These are phyloP conservation scores for Biancaea sappan DNA, from an alignment of 306 rosid species.

Conservation along the genomic window DNA sequence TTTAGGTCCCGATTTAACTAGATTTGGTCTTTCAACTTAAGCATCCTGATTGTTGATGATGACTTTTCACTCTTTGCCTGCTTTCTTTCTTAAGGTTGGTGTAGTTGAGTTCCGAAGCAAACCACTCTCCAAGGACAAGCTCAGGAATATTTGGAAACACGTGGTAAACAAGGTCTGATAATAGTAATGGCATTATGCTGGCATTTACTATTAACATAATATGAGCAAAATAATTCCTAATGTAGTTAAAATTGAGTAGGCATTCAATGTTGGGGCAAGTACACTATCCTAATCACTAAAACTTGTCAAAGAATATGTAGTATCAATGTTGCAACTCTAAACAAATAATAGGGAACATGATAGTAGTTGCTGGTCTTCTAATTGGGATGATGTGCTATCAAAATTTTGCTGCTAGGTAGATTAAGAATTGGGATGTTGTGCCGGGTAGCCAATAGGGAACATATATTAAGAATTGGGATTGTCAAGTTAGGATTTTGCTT, in stretches of 20 bases:
- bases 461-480: no score
- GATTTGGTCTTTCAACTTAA: background rate
- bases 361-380: no score
- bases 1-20: constrained; percentile 1
- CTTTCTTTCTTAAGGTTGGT: constrained; percentile 65
- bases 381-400: no score
- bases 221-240: constrained; percentile 40
- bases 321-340: constrained; percentile 58
- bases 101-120: constrained; percentile 87
- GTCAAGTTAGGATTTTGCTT: no score
- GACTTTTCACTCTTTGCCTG: constrained; percentile 18
- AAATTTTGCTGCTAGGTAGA: no score
- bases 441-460: no score
- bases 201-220: constrained; percentile 13
- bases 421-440: no score
- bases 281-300: constrained; percentile 53
- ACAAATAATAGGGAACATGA: constrained; percentile 43
- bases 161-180: constrained; percentile 92
- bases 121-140: constrained; percentile 88
- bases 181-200: constrained; percentile 7
- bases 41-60: constrained; percentile 21
- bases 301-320: constrained; percentile 63
- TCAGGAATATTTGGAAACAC: constrained; percentile 97
- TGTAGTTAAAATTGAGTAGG: constrained; percentile 59
- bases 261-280: constrained; percentile 71